Conservation (phyloP, 2,329 filamentous ascomycete species). For the Pseudocercospora musae region DNA sequence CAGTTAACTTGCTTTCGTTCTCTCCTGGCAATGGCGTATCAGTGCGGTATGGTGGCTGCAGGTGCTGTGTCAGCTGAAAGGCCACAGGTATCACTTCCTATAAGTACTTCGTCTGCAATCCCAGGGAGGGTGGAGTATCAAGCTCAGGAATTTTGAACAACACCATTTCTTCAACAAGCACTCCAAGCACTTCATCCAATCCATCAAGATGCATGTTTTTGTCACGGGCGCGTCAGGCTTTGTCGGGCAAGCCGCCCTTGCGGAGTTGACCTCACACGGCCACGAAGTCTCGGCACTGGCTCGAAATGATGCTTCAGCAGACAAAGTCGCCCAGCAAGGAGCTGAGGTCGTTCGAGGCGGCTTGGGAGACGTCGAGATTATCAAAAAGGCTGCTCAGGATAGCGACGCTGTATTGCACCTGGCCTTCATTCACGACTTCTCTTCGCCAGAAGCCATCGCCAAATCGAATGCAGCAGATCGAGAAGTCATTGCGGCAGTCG, state of each 20-base stretch:
- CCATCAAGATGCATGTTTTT: conserved; percentile 27
- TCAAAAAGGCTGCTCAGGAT: conserved; percentile 38
- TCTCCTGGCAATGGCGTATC: too few relatives aligned
- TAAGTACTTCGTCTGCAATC: neutral
- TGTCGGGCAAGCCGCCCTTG: conserved; percentile 38
- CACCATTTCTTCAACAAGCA: neutral
- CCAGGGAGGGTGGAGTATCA: neutral
- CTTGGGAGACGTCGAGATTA: conserved; percentile 39
- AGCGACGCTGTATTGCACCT: conserved; percentile 48
- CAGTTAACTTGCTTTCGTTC: neutral
- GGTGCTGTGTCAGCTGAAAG: neutral
- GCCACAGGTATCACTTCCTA: neutral
- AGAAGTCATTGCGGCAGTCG: conserved; percentile 41
- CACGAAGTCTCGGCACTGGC: conserved; percentile 45
- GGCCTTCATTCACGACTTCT: conserved; percentile 34
- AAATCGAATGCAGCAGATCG: conserved; percentile 34
- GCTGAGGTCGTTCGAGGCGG: conserved; percentile 43
- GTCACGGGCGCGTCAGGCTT: conserved; percentile 45
- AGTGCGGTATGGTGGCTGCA: neutral
- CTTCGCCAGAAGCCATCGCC: conserved; percentile 23
- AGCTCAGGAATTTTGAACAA: neutral
- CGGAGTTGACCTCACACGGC: conserved; percentile 38
- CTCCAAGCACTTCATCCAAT: neutral
- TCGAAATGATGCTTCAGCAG: conserved; percentile 35
- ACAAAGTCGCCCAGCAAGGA: conserved; percentile 39